A percentile compares a stretch with the other conserved stretches of the same genome.
Evolutionary conservation across 805 yeast species (phyloP).

Genomic region (Hanseniaspora thailandica): DNA sequence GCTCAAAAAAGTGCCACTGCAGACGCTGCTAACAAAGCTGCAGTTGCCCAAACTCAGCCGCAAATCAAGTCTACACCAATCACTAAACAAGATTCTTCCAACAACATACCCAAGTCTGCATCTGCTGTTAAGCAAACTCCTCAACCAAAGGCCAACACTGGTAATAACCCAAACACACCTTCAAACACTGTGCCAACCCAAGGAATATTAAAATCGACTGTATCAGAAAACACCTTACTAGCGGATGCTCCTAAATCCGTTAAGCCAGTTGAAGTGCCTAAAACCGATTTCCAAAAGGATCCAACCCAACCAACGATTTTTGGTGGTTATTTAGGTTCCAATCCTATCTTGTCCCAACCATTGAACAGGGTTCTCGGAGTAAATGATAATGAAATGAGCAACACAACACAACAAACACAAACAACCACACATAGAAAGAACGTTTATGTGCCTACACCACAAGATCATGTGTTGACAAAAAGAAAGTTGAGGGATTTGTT

Average conservation of each 20-base stretch:
- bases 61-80: too few relatives aligned
- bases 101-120: slow-evolving; percentile 16
- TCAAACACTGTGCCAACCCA: slow-evolving; percentile 2
- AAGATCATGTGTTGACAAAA: slow-evolving; percentile 75
- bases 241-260: slow-evolving; percentile 19
- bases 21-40: slow-evolving; percentile 8
- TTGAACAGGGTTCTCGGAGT: slow-evolving; percentile 46
- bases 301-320: slow-evolving; percentile 44
- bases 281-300: slow-evolving; percentile 31
- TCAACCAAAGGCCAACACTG: slow-evolving; percentile 22
- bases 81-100: too few relatives aligned
- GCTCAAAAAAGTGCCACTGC: slow-evolving; percentile 7
- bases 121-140: slow-evolving; percentile 29
- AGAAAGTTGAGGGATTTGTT: slow-evolving; percentile 82
- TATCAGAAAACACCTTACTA: slow-evolving; percentile 9
- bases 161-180: not conserved
- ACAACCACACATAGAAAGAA: slow-evolving; percentile 56
- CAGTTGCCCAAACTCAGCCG: not conserved
- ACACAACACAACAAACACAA: not conserved
- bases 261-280: slow-evolving; percentile 26
- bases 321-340: slow-evolving; percentile 53
- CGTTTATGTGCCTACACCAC: slow-evolving; percentile 77
- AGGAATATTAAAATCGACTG: not conserved
- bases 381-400: slow-evolving; percentile 40
- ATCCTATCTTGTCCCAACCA: slow-evolving; percentile 55